Conservation (phyloP, 371 early-diverging fungal genomes). For the Apophysomyces elegans region DNA sequence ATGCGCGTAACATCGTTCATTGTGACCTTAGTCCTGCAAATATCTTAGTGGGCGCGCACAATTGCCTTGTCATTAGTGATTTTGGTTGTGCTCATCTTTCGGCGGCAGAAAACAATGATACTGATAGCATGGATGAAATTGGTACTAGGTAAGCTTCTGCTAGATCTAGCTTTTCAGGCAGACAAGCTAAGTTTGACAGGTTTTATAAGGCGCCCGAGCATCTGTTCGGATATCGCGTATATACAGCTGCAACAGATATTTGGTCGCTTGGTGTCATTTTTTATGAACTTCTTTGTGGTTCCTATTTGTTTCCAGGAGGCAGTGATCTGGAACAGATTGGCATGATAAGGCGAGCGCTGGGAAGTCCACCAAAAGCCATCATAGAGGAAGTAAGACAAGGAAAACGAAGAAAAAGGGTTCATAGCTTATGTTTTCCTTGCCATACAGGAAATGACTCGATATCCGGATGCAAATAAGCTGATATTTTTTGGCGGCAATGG, state of each 20-base stretch:
- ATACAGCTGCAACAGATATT: slow-evolving; percentile 45
- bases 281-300: slow-evolving; percentile 32
- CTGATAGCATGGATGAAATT: slow-evolving; percentile 30
- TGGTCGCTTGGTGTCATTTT: slow-evolving; percentile 52
- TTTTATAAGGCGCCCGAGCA: slow-evolving; percentile 56
- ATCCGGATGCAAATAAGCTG: slow-evolving; percentile 49
- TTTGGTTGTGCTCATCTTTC: slow-evolving; percentile 75
- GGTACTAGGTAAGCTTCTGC: slow-evolving; percentile 42
- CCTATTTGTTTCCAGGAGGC: slow-evolving; percentile 42
- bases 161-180: not conserved
- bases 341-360: slow-evolving; percentile 36
- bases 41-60: slow-evolving; percentile 56
- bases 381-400: slow-evolving; percentile 24
- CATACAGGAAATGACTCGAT: slow-evolving; percentile 39
- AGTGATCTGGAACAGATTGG: slow-evolving; percentile 52
- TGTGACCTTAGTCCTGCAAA: slow-evolving; percentile 81
- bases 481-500: slow-evolving; percentile 41
- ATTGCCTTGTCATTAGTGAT: slow-evolving; percentile 75
- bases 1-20: slow-evolving; percentile 67
- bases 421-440: too few species aligned
- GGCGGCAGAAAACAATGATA: not conserved
- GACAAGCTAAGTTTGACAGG: slow-evolving; percentile 19
- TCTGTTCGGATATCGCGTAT: slow-evolving; percentile 39
- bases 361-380: slow-evolving; percentile 31
- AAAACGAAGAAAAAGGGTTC: not conserved